Percentiles rank a stretch among this genome's conserved stretches.
Conservation (phyloP, 306 rosid genomes). For the Adenanthera pavonina region DNA sequence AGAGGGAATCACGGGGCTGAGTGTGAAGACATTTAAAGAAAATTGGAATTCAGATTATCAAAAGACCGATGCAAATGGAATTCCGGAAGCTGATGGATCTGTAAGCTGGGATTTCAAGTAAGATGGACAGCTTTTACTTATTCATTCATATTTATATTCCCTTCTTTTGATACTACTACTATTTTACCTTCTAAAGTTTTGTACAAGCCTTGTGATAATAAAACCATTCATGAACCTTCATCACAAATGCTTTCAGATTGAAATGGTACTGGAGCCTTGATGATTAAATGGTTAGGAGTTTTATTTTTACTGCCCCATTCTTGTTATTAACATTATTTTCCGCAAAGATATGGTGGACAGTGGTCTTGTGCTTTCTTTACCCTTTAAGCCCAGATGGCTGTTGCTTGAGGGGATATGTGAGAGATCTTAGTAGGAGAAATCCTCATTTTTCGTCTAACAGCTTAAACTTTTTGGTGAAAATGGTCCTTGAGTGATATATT, state of each 20-base stretch:
- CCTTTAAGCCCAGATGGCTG: neutral
- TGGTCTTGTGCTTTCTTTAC: neutral
- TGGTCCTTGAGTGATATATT: neutral
- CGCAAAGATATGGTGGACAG: neutral
- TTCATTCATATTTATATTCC: constrained; percentile 18
- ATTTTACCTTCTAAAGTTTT: constrained; percentile 13
- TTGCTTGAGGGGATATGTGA: neutral
- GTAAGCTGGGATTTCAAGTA: constrained; percentile 91
- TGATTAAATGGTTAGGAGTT: neutral
- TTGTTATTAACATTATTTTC: neutral
- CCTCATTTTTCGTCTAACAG: too few species aligned
- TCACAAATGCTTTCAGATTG: neutral
- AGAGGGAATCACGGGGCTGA: constrained; percentile 92
- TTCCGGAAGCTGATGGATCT: constrained; percentile 74
- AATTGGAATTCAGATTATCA: constrained; percentile 92
- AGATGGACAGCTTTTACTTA: constrained; percentile 36
- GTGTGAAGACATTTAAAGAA: constrained; percentile 61
- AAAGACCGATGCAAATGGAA: constrained; percentile 79
- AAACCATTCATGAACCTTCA: neutral
- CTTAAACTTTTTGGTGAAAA: neutral
- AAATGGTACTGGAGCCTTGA: neutral
- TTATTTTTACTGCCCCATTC: neutral
- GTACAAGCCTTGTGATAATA: neutral
- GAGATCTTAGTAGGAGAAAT: neutral
- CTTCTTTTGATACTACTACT: neutral